phyloP scores from a whole-genome alignment of 2,329 filamentous ascomycete species.

The Diaporthe citrichinensis region DNA sequence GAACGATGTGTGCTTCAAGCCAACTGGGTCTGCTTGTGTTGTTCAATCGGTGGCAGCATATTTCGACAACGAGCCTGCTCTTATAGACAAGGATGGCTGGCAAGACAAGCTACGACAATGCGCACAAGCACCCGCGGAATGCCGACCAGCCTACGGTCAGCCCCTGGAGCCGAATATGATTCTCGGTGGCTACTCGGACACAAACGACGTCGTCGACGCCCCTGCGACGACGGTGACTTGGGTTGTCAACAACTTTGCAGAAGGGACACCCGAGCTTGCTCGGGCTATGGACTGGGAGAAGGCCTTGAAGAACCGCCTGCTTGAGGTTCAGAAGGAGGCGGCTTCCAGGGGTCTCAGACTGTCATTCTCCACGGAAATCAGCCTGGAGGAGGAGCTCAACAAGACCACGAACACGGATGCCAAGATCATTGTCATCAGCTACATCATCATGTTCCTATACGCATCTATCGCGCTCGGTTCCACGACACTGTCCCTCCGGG shows the following conservation, averaged over 20 bases:
- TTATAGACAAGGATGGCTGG: constrained; percentile 79
- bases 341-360: constrained; percentile 82
- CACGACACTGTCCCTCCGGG: constrained; percentile 82
- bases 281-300: constrained; percentile 92
- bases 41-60: constrained; percentile 94
- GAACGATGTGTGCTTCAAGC: constrained; percentile 93
- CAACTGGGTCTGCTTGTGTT: constrained; percentile 89
- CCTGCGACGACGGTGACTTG: constrained; percentile 90
- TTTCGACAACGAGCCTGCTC: constrained; percentile 77
- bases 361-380: constrained; percentile 96
- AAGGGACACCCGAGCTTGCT: constrained; percentile 78
- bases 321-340: constrained; percentile 87
- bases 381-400: constrained; percentile 94
- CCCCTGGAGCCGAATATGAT: constrained; percentile 89
- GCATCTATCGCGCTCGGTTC: constrained; percentile 93
- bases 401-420: constrained; percentile 99
- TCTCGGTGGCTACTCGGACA: constrained; percentile 82
- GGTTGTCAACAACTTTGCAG: constrained; percentile 88
- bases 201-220: constrained; percentile 77
- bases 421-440: constrained; percentile 96
- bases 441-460: constrained; percentile 99
- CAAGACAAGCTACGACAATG: constrained; percentile 79
- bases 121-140: constrained; percentile 83
- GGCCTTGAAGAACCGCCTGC: constrained; percentile 79
- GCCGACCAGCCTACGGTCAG: constrained; percentile 89